Percentiles rank a stretch among this genome's conserved stretches.
Conservation (phyloP, 768 basidiomycete species). For the Pleurotus ostreatus region DNA sequence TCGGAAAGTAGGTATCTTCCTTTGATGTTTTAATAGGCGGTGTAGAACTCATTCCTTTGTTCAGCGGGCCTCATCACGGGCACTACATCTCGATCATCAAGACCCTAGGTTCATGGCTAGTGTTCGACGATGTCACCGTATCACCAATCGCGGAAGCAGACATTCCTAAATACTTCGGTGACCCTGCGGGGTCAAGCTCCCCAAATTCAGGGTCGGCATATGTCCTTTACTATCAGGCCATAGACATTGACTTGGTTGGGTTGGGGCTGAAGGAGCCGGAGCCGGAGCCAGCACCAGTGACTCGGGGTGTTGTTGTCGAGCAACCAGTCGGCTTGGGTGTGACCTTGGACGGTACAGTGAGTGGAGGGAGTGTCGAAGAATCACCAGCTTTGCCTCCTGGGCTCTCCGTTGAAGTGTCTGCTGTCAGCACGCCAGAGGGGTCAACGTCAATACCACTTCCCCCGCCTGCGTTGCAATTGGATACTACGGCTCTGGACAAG, state of each 20-base stretch:
- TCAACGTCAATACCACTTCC: constrained; percentile 20
- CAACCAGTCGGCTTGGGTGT: constrained; percentile 4
- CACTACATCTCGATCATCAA: constrained; percentile 97
- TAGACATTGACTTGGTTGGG: constrained; percentile 70
- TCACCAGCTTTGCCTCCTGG: constrained; percentile 24
- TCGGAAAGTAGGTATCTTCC: constrained; percentile 73
- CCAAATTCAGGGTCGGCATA: constrained; percentile 81
- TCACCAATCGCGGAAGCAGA: constrained; percentile 84
- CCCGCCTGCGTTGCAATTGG: constrained; percentile 8
- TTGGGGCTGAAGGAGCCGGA: constrained; percentile 54
- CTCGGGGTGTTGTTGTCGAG: not conserved
- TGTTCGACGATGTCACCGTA: constrained; percentile 96
- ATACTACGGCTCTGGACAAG: not conserved
- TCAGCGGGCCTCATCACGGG: constrained; percentile 94
- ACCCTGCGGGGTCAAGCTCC: constrained; percentile 37
- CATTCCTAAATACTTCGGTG: constrained; percentile 93
- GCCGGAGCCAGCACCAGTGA: constrained; percentile 9
- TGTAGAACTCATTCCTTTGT: constrained; percentile 13
- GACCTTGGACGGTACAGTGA: not conserved
- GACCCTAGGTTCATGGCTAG: constrained; percentile 77
- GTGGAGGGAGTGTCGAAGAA: constrained; percentile 3
- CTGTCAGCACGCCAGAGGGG: constrained; percentile 18
- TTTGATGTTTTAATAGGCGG: constrained; percentile 6
- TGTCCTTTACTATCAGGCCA: constrained; percentile 95
- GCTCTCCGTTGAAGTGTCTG: constrained; percentile 21